Evolutionary conservation across 176 grass and related monocot genomes (phyloP), one percentile per base, ranked within the genome.

Genomic region (Panicum miliaceum): DNA sequence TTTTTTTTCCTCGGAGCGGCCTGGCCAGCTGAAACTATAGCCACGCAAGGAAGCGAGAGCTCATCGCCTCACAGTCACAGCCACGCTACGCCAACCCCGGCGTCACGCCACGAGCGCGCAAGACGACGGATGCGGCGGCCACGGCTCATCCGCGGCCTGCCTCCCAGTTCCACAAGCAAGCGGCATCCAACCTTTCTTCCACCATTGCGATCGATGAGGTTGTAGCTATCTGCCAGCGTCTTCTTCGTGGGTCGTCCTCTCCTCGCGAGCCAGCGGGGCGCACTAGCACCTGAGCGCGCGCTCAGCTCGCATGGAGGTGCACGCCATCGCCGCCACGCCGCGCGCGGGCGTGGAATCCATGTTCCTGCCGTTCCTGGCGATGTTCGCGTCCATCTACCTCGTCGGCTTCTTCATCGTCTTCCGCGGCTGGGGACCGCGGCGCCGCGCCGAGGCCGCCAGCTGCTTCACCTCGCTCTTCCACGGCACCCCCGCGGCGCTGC

Each of bases 381-480:
- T 87, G 78, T 97, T 97, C 75, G 82, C 45, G 36, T 34, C 74
- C 64, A 52, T 94, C 48, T 94, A 94, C 84, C 25, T 91, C 23
- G 10, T 89, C 26, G 94, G 88, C 38, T 92, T 87, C 87, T 76
- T 72, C 12, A 61, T 78, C 25, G 81, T 94, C 45, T 97, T 97
- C 80, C 94, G 88, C 6, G n/a, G 88, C 63, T 97, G 94, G 94
- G 72, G 32, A 18, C 65, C 18, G 42, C 75, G 79, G 48, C 56
- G 60, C 38, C 90, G 90, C 12, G 68, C 86, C 6, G 90, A 89
- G 59, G 92, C 92, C 22, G 94, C 94, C 25, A 97, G 94, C 69
- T 97, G 94, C 81, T 87, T 97, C 70, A 89, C 91, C 22, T 97
- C 94, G n/a, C 74, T 97, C 58, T 92, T 94, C 82, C 92, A 94